A percentile compares a stretch with the other conserved stretches of the same genome.
Evolutionary conservation across 176 grass and related monocot species (phyloP).

Genomic region (Stipa capillata): DNA sequence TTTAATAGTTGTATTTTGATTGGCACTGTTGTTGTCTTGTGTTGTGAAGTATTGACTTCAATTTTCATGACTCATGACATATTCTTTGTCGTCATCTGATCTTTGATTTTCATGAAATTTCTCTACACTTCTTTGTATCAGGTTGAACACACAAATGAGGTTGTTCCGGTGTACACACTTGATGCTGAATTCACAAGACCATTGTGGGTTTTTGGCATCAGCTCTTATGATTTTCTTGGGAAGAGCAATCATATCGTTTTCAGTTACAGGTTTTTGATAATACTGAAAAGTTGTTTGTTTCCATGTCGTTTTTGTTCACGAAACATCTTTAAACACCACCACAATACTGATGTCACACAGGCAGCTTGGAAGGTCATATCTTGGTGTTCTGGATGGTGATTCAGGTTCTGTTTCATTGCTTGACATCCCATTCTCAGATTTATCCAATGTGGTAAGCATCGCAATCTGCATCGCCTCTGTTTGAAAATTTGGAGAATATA

Average conservation of each 20-base stretch:
- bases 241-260: conserved; percentile 57
- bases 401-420: conserved; percentile 63
- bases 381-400: conserved; percentile 73
- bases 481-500: background rate
- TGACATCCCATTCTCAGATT: conserved; percentile 67
- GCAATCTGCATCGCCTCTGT: background rate
- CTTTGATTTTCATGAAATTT: conserved; percentile 8
- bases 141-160: conserved; percentile 75
- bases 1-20: background rate
- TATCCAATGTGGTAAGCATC: conserved; percentile 64
- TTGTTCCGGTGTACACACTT: conserved; percentile 52
- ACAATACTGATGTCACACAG: conserved; percentile 34
- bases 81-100: background rate
- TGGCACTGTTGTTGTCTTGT: background rate
- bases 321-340: background rate
- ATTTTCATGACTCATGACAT: background rate
- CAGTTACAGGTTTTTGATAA: conserved; percentile 80
- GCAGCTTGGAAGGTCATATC: conserved; percentile 71
- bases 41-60: conserved; percentile 11
- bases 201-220: conserved; percentile 89
- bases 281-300: conserved; percentile 16
- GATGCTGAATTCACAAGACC: conserved; percentile 89
- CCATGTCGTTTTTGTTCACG: background rate
- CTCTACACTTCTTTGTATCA: conserved; percentile 21
- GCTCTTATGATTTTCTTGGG: conserved; percentile 80